Conservation (phyloP, 352 stramenopile genomes). For the Pythium grandisporangium region DNA sequence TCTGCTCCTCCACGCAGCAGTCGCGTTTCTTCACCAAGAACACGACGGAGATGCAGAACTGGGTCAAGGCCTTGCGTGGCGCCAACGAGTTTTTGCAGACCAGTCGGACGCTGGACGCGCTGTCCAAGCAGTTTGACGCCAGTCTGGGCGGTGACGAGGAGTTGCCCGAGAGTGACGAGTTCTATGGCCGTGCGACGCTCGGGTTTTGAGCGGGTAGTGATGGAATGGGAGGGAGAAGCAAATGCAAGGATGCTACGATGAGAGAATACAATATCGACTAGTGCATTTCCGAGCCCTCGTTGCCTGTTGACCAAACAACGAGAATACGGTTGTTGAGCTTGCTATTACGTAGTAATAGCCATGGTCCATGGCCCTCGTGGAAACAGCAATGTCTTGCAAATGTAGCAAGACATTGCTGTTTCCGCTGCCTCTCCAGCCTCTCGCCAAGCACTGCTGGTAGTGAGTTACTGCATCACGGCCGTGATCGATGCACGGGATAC, state of each 20-base stretch:
- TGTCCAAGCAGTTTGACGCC: constrained; percentile 20
- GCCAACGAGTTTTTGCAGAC: constrained; percentile 56
- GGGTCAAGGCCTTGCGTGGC: constrained; percentile 70
- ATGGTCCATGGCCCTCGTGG: too few relatives aligned
- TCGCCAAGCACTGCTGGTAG: too few relatives aligned
- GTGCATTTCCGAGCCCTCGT: too few relatives aligned
- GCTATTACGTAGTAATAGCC: too few relatives aligned
- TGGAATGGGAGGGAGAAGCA: too few relatives aligned
- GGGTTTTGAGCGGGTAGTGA: constrained; percentile 40
- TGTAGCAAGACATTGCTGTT: too few relatives aligned
- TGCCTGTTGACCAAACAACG: too few relatives aligned
- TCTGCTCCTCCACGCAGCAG: constrained; percentile 77
- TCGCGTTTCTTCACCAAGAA: constrained; percentile 82
- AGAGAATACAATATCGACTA: neutral
- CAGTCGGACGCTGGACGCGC: constrained; percentile 21
- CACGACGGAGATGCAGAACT: constrained; percentile 58
- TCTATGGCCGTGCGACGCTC: constrained; percentile 75
- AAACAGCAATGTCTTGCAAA: too few relatives aligned
- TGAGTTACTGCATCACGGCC: too few relatives aligned
- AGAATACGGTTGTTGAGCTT: too few relatives aligned
- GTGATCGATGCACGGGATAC: too few relatives aligned
- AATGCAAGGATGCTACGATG: neutral
- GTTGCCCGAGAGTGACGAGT: constrained; percentile 59
- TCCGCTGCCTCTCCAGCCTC: too few relatives aligned
- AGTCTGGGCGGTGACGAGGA: constrained; percentile 18